Evolutionary conservation across 2,329 filamentous ascomycete species (phyloP), one percentile per base, ranked within the genome.

Genomic region (Bipolaris sorokiniana): DNA sequence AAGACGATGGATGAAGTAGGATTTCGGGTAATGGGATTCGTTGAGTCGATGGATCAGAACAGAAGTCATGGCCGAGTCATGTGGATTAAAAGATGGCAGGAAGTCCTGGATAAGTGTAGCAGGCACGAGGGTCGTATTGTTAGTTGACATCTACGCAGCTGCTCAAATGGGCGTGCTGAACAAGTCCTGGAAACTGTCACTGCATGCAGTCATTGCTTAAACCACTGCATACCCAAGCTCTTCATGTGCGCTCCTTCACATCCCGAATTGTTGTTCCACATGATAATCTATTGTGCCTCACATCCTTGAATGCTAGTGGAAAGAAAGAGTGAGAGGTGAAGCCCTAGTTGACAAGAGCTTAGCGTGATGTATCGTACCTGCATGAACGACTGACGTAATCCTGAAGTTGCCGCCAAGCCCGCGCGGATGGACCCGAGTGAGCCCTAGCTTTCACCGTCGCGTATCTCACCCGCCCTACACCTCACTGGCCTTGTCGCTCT

Each of bases 381-480:
- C 55, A 58, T 58, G 46, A 54, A 64, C 36, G 22, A 48, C 42
- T 64, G 58, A 64, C 62, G 62, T 64, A 64, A 55, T 41, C 47
- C 26, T 40, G 48, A 45, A 40, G n/a, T 42, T 33, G 28, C 36
- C 20, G 51, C 52, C 60, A 56, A 60, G 55, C 34, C 44, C 59
- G 50, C 59, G 50, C 59, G 50, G 59, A 60, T 56, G 54, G 44
- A 28, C 45, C 52, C 50, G 48, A 33, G 48, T 54, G 41, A 41
- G 62, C 62, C 61, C 49, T 47, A 55, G 37, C 62, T 59, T 54
- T 42, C 45, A 47, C 49, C 51, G 38, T 58, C 45, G 48, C 48
- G 48, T 54, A 28, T 46, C 42, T 37, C 48, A 42, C 36, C 36
- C 42, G 48, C 44, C 53, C 41, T 45, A 53, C 26, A 36, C 56